A percentile compares a stretch with the other conserved stretches of the same genome.
Conservation (phyloP, 768 basidiomycete genomes). For the Boletellus ananas region DNA sequence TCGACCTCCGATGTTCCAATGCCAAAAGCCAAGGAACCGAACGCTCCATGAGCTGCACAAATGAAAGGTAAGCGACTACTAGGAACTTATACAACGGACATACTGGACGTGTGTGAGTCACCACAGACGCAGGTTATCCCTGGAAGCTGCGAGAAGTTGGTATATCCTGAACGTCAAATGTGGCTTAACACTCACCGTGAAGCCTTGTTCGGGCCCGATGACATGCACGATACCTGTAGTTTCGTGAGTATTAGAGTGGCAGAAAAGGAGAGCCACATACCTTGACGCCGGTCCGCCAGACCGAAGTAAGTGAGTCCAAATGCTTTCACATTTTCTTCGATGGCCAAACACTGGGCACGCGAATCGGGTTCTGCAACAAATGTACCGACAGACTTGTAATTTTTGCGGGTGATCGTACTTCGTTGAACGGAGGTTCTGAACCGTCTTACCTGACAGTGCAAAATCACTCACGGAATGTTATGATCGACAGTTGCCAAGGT, state of each 20-base stretch:
- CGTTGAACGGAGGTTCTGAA: background rate
- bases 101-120: conserved; percentile 91
- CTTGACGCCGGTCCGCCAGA: conserved; percentile 84
- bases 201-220: conserved; percentile 93
- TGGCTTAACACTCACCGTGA: conserved; percentile 54
- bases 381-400: conserved; percentile 61
- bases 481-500: conserved; percentile 89
- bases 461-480: conserved; percentile 69
- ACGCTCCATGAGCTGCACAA: conserved; percentile 77
- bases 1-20: conserved; percentile 95
- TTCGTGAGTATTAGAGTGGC: conserved; percentile 15
- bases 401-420: conserved; percentile 72
- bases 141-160: conserved; percentile 46
- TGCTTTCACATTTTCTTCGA: conserved; percentile 88
- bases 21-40: conserved; percentile 89
- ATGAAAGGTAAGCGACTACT: background rate
- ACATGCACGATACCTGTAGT: conserved; percentile 76
- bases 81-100: conserved; percentile 25
- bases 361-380: conserved; percentile 87
- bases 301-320: conserved; percentile 93
- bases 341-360: conserved; percentile 73
- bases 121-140: conserved; percentile 86
- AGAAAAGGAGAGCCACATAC: conserved; percentile 33
- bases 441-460: background rate
- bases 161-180: background rate